Evolutionary conservation across 305 asterid genomes (phyloP).

Genomic region (Solanum hybrid): DNA sequence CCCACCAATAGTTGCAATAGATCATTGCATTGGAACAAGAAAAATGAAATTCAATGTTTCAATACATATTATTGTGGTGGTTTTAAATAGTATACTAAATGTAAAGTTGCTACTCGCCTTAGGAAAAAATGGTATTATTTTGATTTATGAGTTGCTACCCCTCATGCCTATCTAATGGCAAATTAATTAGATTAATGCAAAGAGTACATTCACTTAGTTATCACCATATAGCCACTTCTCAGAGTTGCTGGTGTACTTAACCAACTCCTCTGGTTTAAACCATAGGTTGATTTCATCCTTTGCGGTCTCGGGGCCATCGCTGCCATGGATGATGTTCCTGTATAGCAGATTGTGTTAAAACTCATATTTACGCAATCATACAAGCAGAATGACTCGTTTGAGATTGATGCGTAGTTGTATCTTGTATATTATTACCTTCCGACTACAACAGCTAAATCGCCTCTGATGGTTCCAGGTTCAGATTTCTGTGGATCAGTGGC

Average conservation of each 20-base stretch:
- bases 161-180: background rate
- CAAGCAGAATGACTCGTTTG: background rate
- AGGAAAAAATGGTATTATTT: constrained; percentile 8
- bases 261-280: constrained; percentile 90
- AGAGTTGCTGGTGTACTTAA: constrained; percentile 56
- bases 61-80: background rate
- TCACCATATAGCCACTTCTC: constrained; percentile 84
- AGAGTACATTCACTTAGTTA: constrained; percentile 25
- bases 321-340: constrained; percentile 92
- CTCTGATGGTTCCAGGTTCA: constrained; percentile 98
- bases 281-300: constrained; percentile 87
- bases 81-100: background rate
- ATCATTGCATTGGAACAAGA: background rate
- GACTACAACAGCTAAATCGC: constrained; percentile 87
- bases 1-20: background rate
- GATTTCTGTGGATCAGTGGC: constrained; percentile 99
- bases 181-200: background rate
- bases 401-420: background rate
- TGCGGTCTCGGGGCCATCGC: constrained; percentile 94
- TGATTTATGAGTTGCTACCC: constrained; percentile 19
- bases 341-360: constrained; percentile 1
- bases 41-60: background rate
- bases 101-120: background rate
- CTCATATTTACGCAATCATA: background rate
- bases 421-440: constrained; percentile 47